A percentile compares a stretch with the other conserved stretches of the same genome.
Evolutionary conservation across 75 land plant species (phyloP).

Genomic region (Cunninghamia lanceolata): DNA sequence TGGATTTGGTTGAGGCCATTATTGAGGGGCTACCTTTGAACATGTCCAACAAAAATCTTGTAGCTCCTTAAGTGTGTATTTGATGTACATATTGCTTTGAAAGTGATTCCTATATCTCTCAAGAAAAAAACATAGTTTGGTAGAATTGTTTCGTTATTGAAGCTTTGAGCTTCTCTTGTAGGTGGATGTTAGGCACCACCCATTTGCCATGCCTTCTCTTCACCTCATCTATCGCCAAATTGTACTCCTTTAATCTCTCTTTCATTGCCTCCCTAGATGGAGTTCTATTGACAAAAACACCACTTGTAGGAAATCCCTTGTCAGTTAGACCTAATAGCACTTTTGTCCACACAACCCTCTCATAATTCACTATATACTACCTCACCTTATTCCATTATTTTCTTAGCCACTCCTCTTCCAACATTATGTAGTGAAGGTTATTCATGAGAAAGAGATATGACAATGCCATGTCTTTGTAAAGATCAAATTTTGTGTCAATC

Average conservation of each 20-base stretch:
- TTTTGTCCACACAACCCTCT: constrained; percentile 21
- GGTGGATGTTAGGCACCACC: constrained; percentile 51
- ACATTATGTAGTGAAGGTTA: no score
- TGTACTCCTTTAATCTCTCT: constrained; percentile 53
- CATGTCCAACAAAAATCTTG: constrained; percentile 49
- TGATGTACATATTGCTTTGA: constrained; percentile 49
- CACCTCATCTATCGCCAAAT: constrained; percentile 59
- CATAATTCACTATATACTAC: constrained; percentile 13
- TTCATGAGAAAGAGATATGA: no score
- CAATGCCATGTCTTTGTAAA: no score
- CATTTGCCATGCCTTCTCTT: constrained; percentile 60
- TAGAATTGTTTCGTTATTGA: constrained; percentile 58
- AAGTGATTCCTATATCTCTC: constrained; percentile 27
- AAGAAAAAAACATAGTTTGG: constrained; percentile 65
- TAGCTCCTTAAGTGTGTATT: constrained; percentile 63
- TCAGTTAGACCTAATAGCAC: constrained; percentile 15
- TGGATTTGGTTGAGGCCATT: not conserved
- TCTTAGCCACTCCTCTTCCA: constrained; percentile 23
- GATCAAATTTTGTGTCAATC: no score
- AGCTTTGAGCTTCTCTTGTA: constrained; percentile 55
- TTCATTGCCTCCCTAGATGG: constrained; percentile 40
- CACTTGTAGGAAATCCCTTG: no score
- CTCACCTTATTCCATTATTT: constrained; percentile 8
- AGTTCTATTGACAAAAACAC: constrained; percentile 15
- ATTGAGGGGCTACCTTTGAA: constrained; percentile 49